These are phyloP conservation scores for Nemania sp. DNA, from an alignment of 2,329 filamentous ascomycete genomes.

Conservation along the genomic window DNA sequence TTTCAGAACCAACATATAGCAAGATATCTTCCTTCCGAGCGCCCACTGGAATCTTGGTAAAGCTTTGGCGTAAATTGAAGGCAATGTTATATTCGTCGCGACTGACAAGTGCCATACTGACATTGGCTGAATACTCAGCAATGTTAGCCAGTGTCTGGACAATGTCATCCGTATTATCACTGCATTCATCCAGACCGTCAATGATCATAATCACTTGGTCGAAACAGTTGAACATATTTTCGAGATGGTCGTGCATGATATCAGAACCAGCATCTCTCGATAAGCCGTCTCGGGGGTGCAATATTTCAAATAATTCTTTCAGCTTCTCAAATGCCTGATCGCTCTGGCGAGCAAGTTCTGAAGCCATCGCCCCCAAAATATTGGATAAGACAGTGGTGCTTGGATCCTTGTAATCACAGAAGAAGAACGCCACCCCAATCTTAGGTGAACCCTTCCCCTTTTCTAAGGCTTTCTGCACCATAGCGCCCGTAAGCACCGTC, in stretches of 20 bases:
- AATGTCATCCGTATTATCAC: slow-evolving; percentile 13
- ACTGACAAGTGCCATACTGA: slow-evolving; percentile 24
- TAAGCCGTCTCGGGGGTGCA: slow-evolving; percentile 18
- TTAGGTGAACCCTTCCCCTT: slow-evolving; percentile 5
- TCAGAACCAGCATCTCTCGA: slow-evolving; percentile 2
- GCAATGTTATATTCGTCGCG: slow-evolving; percentile 25
- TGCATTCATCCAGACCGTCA: slow-evolving; percentile 31
- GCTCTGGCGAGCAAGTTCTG: slow-evolving; percentile 38
- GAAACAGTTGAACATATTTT: slow-evolving; percentile 14
- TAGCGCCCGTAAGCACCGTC: slow-evolving; percentile 32
- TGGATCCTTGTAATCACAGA: slow-evolving; percentile 39
- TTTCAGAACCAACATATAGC: slow-evolving; percentile 27
- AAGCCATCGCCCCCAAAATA: slow-evolving; percentile 35
- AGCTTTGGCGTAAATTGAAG: slow-evolving; percentile 14
- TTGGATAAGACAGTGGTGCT: slow-evolving; percentile 26
- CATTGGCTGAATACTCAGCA: slow-evolving; percentile 15
- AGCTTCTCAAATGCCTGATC: slow-evolving; percentile 29
- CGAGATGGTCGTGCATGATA: slow-evolving; percentile 6
- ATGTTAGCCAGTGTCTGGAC: slow-evolving; percentile 9
- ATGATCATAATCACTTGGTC: slow-evolving; percentile 22
- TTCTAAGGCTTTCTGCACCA: slow-evolving; percentile 29
- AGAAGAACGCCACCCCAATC: slow-evolving; percentile 35
- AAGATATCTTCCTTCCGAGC: slow-evolving; percentile 30
- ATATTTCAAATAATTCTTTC: slow-evolving; percentile 22
- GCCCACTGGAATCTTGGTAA: slow-evolving; percentile 16